Evolutionary conservation across 2,329 filamentous ascomycete genomes (phyloP), one percentile per base, ranked within the genome.

Genomic region (Nemania bipapillata): DNA sequence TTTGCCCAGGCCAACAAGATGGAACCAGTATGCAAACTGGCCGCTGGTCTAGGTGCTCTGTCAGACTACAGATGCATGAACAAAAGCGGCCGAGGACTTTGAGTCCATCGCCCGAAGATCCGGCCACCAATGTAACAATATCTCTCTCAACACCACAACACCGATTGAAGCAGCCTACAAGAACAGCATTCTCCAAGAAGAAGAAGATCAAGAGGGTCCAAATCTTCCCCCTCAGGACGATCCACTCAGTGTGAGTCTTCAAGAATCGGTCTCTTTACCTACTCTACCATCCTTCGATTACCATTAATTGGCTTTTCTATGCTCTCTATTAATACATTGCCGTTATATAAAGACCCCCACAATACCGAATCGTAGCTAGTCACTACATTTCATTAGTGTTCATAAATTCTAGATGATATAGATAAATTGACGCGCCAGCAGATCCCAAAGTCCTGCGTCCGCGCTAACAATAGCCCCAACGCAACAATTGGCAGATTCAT

Each of bases 61-160:
- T 58, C 22, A 8, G 26, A 30, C 30, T 58, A 47, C 55, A 30
- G 22, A 42, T 42, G 35, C 22, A 40, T 42, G 55, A 58, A 24
- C 35, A 47, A 58, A 47, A 45, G 32, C 32, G 42, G 35, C 26
- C 32, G n/a, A 57, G 12, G 20, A 4, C 55, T 12, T 28, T 7
- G 20, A 58, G 28, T 28, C 24, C 15, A 12, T 40, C 37, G 15
- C 37, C 9, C 15, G 3, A 40, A 40, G 37, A 40, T 3, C 15
- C 55, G n/a, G 40, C 40, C 4, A 58, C 6, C 15, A 30, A n/a
- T 47, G 17, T 4, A 26, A 15, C 37, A 28, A 28, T 45, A 8
- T 28, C 55, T 42, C 35, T 58, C 7, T 58, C 55, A 4, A 58
- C 37, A n/a, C 40, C 52, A 37, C 52, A 37, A 11, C 52, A 55